Conservation (phyloP, 2,329 filamentous ascomycete genomes). For the Coniochaeta sp. region DNA sequence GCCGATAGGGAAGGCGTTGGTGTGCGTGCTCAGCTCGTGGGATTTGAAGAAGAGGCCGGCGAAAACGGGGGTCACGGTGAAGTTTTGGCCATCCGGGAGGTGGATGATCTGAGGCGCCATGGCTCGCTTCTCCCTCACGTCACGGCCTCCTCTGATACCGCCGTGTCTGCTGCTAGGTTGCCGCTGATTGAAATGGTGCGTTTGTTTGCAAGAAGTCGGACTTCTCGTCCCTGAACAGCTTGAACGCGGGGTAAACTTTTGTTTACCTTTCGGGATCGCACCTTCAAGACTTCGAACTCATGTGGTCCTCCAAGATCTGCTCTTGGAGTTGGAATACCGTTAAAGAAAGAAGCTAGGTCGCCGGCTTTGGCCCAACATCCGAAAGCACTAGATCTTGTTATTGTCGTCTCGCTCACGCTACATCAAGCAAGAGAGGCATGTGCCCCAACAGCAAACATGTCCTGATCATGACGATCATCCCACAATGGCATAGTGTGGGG, state of each 20-base stretch:
- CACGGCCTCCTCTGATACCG: background rate
- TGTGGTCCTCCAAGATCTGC: background rate
- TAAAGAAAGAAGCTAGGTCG: too few relatives aligned
- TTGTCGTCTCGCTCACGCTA: background rate
- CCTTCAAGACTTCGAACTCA: background rate
- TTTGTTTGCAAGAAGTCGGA: background rate
- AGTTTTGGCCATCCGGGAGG: constrained; percentile 80
- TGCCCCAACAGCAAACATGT: background rate
- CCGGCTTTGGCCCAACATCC: too few relatives aligned
- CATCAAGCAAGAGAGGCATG: background rate
- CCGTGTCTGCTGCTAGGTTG: background rate
- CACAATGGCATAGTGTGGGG: background rate
- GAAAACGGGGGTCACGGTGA: constrained; percentile 79
- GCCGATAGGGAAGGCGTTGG: constrained; percentile 69
- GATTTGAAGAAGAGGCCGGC: constrained; percentile 87
- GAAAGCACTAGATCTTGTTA: too few relatives aligned
- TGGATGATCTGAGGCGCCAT: constrained; percentile 41
- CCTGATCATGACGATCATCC: background rate
- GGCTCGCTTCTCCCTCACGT: background rate
- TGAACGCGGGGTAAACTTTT: background rate
- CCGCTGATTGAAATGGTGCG: background rate
- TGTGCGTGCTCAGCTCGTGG: constrained; percentile 62
- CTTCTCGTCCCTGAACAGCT: background rate
- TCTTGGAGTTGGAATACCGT: too few relatives aligned
- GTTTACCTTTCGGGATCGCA: background rate